Conservation (phyloP, 495 filamentous ascomycete species). For the Annulohypoxylon nitens region DNA sequence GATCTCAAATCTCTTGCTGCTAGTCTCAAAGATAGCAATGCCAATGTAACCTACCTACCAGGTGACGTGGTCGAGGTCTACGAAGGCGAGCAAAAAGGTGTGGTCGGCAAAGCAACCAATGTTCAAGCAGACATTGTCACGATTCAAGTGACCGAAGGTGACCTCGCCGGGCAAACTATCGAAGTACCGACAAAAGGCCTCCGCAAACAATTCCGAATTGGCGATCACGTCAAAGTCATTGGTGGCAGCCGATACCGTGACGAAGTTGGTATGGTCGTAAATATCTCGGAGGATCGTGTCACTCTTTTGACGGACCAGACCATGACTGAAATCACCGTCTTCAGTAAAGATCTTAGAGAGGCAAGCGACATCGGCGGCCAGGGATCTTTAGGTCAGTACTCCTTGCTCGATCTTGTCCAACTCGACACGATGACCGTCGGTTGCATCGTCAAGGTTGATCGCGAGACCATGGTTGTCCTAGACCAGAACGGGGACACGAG, state of each 20-base stretch:
- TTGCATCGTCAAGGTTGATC: constrained; percentile 93
- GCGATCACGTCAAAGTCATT: constrained; percentile 99
- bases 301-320: constrained; percentile 91
- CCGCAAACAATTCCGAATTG: constrained; percentile 90
- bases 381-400: constrained; percentile 83
- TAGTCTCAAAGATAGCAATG: constrained; percentile 82
- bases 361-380: constrained; percentile 89
- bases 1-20: constrained; percentile 91
- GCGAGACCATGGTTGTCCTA: constrained; percentile 88
- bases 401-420: constrained; percentile 93
- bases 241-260: constrained; percentile 93
- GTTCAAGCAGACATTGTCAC: constrained; percentile 95
- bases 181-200: constrained; percentile 94
- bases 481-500: constrained; percentile 89
- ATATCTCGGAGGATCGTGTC: constrained; percentile 89
- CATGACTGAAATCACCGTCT: constrained; percentile 94
- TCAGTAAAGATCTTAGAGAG: constrained; percentile 95
- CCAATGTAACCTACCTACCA: constrained; percentile 83
- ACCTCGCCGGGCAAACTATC: constrained; percentile 83
- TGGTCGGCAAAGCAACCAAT: constrained; percentile 84
- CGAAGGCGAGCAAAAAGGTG: constrained; percentile 93
- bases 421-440: constrained; percentile 92
- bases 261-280: constrained; percentile 96
- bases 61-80: constrained; percentile 97
- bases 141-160: constrained; percentile 85